Percentiles rank a stretch among this genome's conserved stretches.
These are phyloP conservation scores for Triglochin maritima DNA, from an alignment of 106 monocot genomes.

Conservation along the genomic window DNA sequence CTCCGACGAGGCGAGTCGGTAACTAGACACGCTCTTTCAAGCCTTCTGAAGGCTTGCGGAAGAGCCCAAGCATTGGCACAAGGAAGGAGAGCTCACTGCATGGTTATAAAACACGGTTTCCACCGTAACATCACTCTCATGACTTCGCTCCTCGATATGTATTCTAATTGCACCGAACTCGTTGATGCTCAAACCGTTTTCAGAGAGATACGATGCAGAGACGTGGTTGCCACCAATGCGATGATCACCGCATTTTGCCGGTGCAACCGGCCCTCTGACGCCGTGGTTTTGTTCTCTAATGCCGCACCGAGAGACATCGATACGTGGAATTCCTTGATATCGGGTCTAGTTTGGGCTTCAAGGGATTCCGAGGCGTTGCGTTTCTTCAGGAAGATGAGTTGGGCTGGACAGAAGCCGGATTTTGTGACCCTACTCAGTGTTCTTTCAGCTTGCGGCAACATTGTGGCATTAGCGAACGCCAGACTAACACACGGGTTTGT, in stretches of 20 bases:
- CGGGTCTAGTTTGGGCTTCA: not conserved
- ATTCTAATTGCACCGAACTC: slow-evolving; percentile 1
- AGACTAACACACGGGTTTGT: slow-evolving; percentile 4
- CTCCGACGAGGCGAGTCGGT: not conserved
- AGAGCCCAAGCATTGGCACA: not conserved
- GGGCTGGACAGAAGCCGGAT: slow-evolving; percentile 1
- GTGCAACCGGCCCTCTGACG: slow-evolving; percentile 1
- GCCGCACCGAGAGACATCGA: slow-evolving; percentile 2
- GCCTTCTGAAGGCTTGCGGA: slow-evolving; percentile 12
- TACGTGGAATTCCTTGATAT: slow-evolving; percentile 10
- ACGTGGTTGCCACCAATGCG: slow-evolving; percentile 3
- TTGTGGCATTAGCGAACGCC: not conserved
- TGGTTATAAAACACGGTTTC: slow-evolving; percentile 5
- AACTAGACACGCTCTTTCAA: not conserved
- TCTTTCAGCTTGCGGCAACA: slow-evolving; percentile 5
- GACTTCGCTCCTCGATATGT: slow-evolving; percentile 12
- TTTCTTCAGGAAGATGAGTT: slow-evolving; percentile 8
- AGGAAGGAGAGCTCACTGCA: slow-evolving; percentile 3
- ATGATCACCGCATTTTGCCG: slow-evolving; percentile 6
- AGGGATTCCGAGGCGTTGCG: not conserved
- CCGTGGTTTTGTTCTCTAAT: slow-evolving; percentile 4
- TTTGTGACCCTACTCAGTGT: not conserved
- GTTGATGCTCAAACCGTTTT: not conserved
- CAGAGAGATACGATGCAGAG: slow-evolving; percentile 1
- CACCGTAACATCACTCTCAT: not conserved